Conservation (phyloP, 75 land plant species). For the Ceratopteris richardii region DNA sequence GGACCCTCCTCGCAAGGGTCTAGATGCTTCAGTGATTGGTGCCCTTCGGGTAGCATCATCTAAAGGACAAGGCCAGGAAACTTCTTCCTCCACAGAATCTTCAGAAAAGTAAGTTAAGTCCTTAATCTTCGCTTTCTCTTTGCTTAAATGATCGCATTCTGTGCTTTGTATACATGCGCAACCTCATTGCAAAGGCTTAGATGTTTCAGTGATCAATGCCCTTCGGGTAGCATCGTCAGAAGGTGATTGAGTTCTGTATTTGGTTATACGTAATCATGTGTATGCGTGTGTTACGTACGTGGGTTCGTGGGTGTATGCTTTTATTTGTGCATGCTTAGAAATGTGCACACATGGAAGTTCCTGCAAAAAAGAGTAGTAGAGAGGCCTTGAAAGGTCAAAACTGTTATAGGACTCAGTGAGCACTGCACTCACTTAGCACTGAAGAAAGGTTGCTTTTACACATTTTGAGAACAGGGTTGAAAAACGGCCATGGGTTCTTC, state of each 20-base stretch:
- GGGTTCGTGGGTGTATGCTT: too few relatives aligned
- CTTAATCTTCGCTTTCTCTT: background rate
- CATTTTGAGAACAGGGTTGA: constrained; percentile 43
- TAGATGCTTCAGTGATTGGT: constrained; percentile 54
- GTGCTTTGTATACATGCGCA: too few relatives aligned
- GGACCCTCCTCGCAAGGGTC: constrained; percentile 97
- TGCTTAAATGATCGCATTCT: background rate
- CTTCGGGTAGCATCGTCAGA: constrained; percentile 44
- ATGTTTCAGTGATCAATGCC: constrained; percentile 52
- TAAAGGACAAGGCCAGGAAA: constrained; percentile 26
- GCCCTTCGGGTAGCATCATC: constrained; percentile 46
- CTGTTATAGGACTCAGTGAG: too few relatives aligned
- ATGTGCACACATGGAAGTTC: too few relatives aligned
- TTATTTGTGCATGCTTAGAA: too few relatives aligned
- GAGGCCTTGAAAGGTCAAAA: too few relatives aligned
- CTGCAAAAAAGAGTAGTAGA: too few relatives aligned
- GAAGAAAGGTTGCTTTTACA: too few relatives aligned
- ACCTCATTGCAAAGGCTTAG: constrained; percentile 96
- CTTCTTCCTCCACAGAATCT: constrained; percentile 11
- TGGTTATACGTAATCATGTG: too few relatives aligned
- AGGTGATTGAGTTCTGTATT: too few relatives aligned
- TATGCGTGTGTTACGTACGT: background rate
- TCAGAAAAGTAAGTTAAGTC: constrained; percentile 26
- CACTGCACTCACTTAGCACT: too few relatives aligned
- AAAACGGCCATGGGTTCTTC: constrained; percentile 94